Base-by-base conservation (phyloP, 768 basidiomycete genomes). In the Russula sp. region DNA sequence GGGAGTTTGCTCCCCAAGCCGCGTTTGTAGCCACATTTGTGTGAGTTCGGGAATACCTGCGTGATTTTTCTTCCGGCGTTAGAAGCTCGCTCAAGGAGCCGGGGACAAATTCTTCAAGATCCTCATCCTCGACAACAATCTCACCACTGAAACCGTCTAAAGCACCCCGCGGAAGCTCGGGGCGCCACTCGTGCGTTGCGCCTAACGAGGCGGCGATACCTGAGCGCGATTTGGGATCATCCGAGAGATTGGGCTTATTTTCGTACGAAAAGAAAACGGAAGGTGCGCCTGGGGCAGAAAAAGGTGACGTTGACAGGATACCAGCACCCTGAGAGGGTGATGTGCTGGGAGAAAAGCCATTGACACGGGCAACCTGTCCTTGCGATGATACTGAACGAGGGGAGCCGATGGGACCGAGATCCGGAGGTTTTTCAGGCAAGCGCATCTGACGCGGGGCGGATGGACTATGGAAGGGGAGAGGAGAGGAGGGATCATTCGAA, bases 91-190 rank as follows among this genome's bases (percentile, higher is more conserved):
- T 92, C 53, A 98, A 77, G 5, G 88, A 91, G 60, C 90, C 87
- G 0, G 96, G 96, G 34, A 98, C 73, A 73, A 98, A 90, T 62
- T 94, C 94, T 71, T 94, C 92, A 54, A 92, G 72, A 68, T 94
- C 91, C 51, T 86, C 92, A 55, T 89, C 89, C 22, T 86, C 86
- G 0, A 83, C 83, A 40, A 76, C 75, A 20, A 81, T 82, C 20
- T 74, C 75, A 52, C 69, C 66, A 36, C 67, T 59, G 30, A 67
- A 62, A 26, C 28, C 56, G 28, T 61, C 66, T 38, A 51, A 59
- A 28, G 54, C 54, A 8, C 63, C 58, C 0, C 57, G 57, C 32
- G 64, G 44, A 63, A 54, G 42, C 20, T 73, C 72, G 16, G 69
- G 59, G 11, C 68, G 66, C 80, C 81, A 72, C 75, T 79, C 71